These are phyloP conservation scores for Botrytis pseudocinerea DNA, from an alignment of 2,329 filamentous ascomycete species.

Conservation along the genomic window DNA sequence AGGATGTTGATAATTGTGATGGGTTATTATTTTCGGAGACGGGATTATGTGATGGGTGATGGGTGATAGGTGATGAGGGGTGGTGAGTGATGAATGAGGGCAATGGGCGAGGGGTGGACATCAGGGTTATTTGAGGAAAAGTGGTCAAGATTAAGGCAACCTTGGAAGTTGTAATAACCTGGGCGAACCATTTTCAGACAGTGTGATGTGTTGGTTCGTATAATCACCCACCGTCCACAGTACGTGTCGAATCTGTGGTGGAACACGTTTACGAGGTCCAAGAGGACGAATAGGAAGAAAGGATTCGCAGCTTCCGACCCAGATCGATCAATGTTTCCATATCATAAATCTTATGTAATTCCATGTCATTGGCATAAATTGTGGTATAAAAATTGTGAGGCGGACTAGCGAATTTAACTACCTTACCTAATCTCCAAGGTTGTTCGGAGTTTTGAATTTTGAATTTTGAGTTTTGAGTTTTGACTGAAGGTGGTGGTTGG, in stretches of 20 bases:
- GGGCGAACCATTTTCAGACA: constrained; percentile 25
- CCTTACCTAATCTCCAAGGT: neutral
- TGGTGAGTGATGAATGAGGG: neutral
- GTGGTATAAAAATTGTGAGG: constrained; percentile 19
- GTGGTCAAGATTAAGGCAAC: constrained; percentile 16
- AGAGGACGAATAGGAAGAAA: constrained; percentile 12
- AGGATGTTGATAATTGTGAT: neutral
- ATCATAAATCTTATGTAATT: neutral
- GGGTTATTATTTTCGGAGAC: constrained; percentile 5
- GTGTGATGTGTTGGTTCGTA: constrained; percentile 23
- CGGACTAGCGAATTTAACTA: constrained; percentile 24
- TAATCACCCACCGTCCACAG: neutral
- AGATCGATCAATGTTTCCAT: neutral
- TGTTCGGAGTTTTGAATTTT: neutral
- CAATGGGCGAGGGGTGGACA: neutral
- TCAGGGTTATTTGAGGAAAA: constrained; percentile 19
- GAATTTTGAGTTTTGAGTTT: neutral
- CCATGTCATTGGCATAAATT: constrained; percentile 2
- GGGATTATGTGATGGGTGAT: neutral
- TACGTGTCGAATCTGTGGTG: constrained; percentile 24
- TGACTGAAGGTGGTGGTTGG: neutral
- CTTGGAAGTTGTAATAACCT: constrained; percentile 5
- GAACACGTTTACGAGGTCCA: constrained; percentile 23
- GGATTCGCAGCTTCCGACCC: neutral
- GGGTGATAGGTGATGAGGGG: neutral